Base-by-base conservation (phyloP, 768 basidiomycete genomes). In the Auricularia heimuer region DNA sequence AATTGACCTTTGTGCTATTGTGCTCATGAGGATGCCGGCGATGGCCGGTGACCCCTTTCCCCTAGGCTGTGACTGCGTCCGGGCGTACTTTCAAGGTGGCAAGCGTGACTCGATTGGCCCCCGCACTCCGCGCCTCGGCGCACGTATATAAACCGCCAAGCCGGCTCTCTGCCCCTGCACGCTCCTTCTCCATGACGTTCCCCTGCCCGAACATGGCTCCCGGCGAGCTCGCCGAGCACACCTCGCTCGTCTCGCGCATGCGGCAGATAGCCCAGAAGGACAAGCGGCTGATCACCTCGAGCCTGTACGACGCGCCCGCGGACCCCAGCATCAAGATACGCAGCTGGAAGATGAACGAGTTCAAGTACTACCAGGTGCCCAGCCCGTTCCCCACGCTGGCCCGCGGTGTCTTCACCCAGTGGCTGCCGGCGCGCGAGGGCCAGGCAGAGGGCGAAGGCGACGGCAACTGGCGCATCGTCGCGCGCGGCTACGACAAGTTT, bases 311-410 rank as follows among this genome's bases (percentile, higher is more conserved):
- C 1, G 85, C 83, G 0, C 85, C 89, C 0, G 83, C 82, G 1
- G 83, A 83, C 65, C 79, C 83, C 1, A 68, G 73, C 2, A 79
- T 86, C 69, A 71, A 73, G 3, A 77, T 98, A 36, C 81, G 84
- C 3, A 93, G 90, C 76, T 98, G 96, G 96, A 96, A 94, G 79
- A 94, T 98, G 93, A 90, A 92, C 75, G 97, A 98, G 74, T 92
- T 87, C 80, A 93, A 93, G 73, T 98, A 96, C 76, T 89, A 92
- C 66, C 85, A 90, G 61, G 80, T 92, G 2, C 93, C 93, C 0
- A 90, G 88, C 10, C 93, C 93, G 0, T 97, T 98, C 71, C 96
- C 96, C 2, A 97, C 94, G 0, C 83, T 97, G n/a, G 97, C 94
- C 0, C 79, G 97, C 34, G 97, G 97, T 0, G 72, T 99, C 33